Percentiles rank a stretch among this genome's conserved stretches.
Conservation (phyloP, 1,284 basidiomycete species). For the Cryptococcus hybrid region DNA sequence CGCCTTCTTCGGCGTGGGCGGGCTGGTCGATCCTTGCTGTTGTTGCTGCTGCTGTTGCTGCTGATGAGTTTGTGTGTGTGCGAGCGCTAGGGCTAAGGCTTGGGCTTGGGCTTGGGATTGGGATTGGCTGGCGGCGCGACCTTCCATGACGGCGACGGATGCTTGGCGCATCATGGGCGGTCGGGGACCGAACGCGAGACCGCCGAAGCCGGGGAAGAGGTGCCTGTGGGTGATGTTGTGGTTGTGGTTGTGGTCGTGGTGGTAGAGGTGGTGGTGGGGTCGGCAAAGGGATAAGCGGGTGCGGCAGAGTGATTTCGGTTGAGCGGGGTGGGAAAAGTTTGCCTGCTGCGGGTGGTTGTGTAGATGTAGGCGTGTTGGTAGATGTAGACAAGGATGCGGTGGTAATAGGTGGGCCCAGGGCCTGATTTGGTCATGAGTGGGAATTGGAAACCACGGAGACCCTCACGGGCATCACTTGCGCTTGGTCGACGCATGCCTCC, state of each 20-base stretch:
- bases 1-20: too few species aligned
- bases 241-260: neutral
- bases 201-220: neutral
- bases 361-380: neutral
- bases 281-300: constrained; percentile 5
- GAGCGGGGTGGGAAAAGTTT: constrained; percentile 17
- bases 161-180: constrained; percentile 48
- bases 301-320: constrained; percentile 30
- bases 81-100: constrained; percentile 25
- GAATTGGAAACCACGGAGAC: constrained; percentile 45
- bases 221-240: neutral
- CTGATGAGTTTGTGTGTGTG: constrained; percentile 4
- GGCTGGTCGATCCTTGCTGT: too few species aligned
- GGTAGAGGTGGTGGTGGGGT: constrained; percentile 8
- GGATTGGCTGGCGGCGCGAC: constrained; percentile 29
- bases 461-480: constrained; percentile 31
- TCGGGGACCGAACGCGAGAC: constrained; percentile 6
- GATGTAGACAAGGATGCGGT: constrained; percentile 1
- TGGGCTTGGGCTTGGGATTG: constrained; percentile 31
- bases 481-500: constrained; percentile 21
- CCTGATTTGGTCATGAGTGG: constrained; percentile 27
- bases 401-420: constrained; percentile 1
- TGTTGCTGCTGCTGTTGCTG: neutral
- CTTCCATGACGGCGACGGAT: constrained; percentile 48
- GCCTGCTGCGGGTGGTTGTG: neutral